phyloP scores from a whole-genome alignment of 352 stramenopile genomes.

The Bremia lactucae region DNA sequence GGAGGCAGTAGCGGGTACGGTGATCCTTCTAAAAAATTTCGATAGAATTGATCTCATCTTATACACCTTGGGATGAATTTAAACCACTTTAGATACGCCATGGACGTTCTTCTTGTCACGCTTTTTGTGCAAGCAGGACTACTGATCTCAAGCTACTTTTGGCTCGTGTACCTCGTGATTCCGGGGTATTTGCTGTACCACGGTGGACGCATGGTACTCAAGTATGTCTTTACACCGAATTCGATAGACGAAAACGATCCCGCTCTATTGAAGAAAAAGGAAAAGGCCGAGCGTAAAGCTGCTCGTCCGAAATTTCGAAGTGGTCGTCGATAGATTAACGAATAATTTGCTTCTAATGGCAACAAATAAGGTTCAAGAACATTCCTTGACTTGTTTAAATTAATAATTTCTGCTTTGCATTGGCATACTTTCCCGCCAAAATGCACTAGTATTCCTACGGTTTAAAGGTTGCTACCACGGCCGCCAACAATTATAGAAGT shows the following conservation, averaged over 20 bases:
- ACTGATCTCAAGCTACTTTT: slow-evolving; percentile 82
- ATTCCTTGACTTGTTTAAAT: too few species aligned
- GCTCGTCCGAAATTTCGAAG: slow-evolving; percentile 36
- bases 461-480: too few species aligned
- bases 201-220: slow-evolving; percentile 55
- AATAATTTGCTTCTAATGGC: too few species aligned
- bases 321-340: slow-evolving; percentile 24
- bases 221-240: slow-evolving; percentile 75
- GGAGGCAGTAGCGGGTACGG: slow-evolving; percentile 68
- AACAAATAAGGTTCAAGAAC: too few species aligned
- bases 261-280: slow-evolving; percentile 52
- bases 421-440: too few species aligned
- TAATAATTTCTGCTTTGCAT: too few species aligned
- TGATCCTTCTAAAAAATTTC: not conserved
- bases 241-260: slow-evolving; percentile 43
- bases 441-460: too few species aligned
- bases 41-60: not conserved
- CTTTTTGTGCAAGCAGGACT: slow-evolving; percentile 69
- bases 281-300: slow-evolving; percentile 64
- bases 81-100: slow-evolving; percentile 43
- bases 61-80: too few species aligned
- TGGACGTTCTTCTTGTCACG: slow-evolving; percentile 79
- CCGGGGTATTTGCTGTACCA: slow-evolving; percentile 79
- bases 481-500: too few species aligned
- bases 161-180: slow-evolving; percentile 74